phyloP scores from a whole-genome alignment of 768 basidiomycete species.

The Cystobasidium ongulense region DNA sequence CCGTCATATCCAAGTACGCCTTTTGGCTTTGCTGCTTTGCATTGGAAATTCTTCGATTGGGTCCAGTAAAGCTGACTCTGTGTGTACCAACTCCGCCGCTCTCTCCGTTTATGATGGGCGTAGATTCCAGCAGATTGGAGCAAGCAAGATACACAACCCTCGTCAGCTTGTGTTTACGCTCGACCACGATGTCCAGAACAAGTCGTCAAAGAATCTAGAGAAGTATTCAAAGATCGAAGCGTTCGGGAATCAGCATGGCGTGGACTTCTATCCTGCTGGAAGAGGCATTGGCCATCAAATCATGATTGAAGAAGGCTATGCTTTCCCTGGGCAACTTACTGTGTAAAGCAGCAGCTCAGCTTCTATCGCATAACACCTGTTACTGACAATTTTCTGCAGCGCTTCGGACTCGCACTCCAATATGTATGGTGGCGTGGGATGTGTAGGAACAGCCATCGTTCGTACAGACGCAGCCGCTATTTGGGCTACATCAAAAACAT shows the following conservation, averaged over 20 bases:
- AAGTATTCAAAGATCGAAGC: slow-evolving; percentile 88
- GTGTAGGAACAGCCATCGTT: slow-evolving; percentile 94
- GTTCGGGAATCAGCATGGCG: slow-evolving; percentile 71
- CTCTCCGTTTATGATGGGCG: background rate
- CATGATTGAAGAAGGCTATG: slow-evolving; percentile 93
- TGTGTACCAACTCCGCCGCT: background rate
- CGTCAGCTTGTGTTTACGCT: slow-evolving; percentile 88
- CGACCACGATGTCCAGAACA: slow-evolving; percentile 98
- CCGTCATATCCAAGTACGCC: slow-evolving; percentile 89
- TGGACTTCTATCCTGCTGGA: slow-evolving; percentile 96
- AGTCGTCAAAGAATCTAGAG: slow-evolving; percentile 70
- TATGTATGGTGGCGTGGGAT: slow-evolving; percentile 97
- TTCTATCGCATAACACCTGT: background rate
- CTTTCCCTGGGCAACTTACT: slow-evolving; percentile 88
- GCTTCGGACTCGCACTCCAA: slow-evolving; percentile 51
- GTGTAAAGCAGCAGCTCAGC: slow-evolving; percentile 48
- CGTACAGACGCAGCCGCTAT: slow-evolving; percentile 61
- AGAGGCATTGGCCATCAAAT: slow-evolving; percentile 97
- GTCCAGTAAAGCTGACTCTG: background rate
- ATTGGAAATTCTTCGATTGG: slow-evolving; percentile 1
- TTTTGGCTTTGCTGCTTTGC: background rate
- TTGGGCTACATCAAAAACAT: slow-evolving; percentile 97
- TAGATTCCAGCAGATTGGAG: slow-evolving; percentile 92
- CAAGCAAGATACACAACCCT: slow-evolving; percentile 69
- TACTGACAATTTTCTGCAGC: slow-evolving; percentile 60